Evolutionary conservation across 148 eudicot genomes (phyloP).

Genomic region (Persicaria maculosa): DNA sequence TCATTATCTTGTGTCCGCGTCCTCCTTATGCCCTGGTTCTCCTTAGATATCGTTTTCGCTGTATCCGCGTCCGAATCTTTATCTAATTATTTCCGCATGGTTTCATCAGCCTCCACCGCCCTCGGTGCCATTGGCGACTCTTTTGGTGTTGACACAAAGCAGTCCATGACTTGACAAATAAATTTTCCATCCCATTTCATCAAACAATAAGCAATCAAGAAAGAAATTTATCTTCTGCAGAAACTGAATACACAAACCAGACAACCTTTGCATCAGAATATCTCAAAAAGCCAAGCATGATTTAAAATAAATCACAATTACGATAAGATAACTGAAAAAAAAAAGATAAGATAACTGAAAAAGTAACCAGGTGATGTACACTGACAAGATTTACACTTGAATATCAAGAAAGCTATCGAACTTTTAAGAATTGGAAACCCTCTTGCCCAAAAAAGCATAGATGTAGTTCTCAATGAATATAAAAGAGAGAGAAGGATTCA

Average conservation of each 20-base stretch:
- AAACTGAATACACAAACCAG: background rate
- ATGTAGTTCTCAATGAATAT: background rate
- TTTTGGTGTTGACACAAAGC: conserved; percentile 64
- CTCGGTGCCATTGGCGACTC: too few species aligned
- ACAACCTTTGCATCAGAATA: background rate
- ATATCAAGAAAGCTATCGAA: background rate
- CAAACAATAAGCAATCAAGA: background rate
- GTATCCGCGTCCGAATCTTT: too few species aligned
- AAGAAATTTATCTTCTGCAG: background rate
- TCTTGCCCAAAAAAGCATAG: background rate
- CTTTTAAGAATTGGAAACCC: background rate
- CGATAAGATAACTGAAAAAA: background rate
- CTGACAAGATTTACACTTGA: background rate
- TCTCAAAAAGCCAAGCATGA: background rate
- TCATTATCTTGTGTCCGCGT: too few species aligned
- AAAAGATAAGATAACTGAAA: background rate
- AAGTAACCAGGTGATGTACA: background rate
- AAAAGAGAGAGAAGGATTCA: background rate
- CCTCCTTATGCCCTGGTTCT: too few species aligned
- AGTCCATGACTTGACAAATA: conserved; percentile 49
- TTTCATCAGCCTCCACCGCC: too few species aligned
- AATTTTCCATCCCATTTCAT: background rate
- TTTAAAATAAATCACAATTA: background rate
- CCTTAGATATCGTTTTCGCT: too few species aligned
- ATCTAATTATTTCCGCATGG: too few species aligned